Conservation (phyloP, 2,329 filamentous ascomycete genomes). For the Plenodomus lindquistii region DNA sequence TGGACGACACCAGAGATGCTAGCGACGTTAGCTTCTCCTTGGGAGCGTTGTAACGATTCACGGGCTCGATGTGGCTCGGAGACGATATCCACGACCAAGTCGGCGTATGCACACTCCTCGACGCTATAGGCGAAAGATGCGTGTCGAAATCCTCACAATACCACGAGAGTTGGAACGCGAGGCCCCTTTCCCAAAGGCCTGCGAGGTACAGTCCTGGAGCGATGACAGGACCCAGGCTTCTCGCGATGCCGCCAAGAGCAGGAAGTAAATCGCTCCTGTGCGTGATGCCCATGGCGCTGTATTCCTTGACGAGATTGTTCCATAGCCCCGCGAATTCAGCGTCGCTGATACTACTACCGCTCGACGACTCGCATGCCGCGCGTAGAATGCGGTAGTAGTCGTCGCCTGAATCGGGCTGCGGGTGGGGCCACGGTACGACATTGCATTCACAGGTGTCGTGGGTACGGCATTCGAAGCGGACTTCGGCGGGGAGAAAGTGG, state of each 20-base stretch:
- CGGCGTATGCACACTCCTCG: not conserved
- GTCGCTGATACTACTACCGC: too few species aligned
- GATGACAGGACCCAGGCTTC: not conserved
- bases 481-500: not conserved
- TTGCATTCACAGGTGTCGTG: not conserved
- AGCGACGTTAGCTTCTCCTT: not conserved
- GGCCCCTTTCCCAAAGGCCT: not conserved
- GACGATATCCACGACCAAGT: not conserved
- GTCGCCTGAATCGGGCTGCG: not conserved
- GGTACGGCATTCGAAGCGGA: not conserved
- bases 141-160: not conserved
- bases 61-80: not conserved
- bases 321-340: not conserved
- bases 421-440: not conserved
- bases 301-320: not conserved
- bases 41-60: not conserved
- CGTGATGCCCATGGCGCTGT: not conserved
- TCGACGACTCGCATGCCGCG: not conserved
- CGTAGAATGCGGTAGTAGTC: not conserved
- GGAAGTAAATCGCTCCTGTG: not conserved
- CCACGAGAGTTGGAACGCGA: not conserved
- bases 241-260: not conserved
- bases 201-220: not conserved
- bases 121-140: not conserved
- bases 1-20: not conserved